These are phyloP conservation scores for Cucumis cinereus DNA, from an alignment of 306 rosid species.

Conservation along the genomic window DNA sequence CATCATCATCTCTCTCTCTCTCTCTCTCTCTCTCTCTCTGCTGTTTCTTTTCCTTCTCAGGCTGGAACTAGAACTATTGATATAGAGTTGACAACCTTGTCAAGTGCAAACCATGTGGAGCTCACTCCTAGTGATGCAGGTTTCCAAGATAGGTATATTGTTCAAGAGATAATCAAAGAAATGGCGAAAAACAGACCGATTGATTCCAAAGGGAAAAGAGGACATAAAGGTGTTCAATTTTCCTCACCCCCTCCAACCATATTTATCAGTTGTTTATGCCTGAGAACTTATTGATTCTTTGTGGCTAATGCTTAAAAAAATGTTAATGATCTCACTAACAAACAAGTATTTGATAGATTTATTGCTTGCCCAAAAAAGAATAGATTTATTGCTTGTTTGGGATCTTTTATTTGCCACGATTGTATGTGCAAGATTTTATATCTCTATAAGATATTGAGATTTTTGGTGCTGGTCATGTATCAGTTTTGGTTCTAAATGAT, in stretches of 20 bases:
- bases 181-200: constrained; percentile 83
- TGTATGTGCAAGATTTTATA: neutral
- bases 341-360: neutral
- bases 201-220: constrained; percentile 79
- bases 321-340: neutral
- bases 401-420: neutral
- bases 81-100: constrained; percentile 73
- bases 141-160: constrained; percentile 81
- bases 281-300: neutral
- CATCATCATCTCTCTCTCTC: neutral
- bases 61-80: constrained; percentile 93
- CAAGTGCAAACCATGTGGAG: constrained; percentile 81
- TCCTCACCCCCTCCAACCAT: neutral
- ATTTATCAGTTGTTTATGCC: neutral
- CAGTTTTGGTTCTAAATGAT: constrained; percentile 83
- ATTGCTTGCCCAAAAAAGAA: neutral
- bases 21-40: neutral
- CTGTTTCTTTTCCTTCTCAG: constrained; percentile 26
- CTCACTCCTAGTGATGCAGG: constrained; percentile 93
- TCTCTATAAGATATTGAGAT: neutral
- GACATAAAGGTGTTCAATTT: constrained; percentile 57
- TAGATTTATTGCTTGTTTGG: neutral
- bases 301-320: neutral
- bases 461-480: neutral
- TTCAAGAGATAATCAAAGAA: constrained; percentile 91